Evolutionary conservation across 164 flowering plant genomes (phyloP), one percentile per base, ranked within the genome.

Genomic region (Cinnamomum chago): DNA sequence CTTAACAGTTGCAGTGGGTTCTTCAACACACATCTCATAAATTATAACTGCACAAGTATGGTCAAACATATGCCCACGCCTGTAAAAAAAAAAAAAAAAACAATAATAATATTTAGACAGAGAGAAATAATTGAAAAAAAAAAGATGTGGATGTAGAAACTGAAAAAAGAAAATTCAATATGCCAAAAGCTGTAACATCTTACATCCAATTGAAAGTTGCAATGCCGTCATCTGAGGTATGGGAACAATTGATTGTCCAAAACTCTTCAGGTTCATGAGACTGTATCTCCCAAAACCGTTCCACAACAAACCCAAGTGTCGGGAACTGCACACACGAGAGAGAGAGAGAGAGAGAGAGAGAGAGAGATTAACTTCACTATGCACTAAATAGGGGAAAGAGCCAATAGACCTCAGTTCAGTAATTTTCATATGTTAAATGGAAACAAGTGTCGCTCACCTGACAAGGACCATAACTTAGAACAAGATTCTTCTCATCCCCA

Each of bases 401-500:
- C 67, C 67, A 64, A 2, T 55, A 20, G 20, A 55, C n/a, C 17
- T 55, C 47, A 55, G 18, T 15, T 55, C 60, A 55, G 60, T 40
- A 40, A 40, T 40, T 55, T 55, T 55, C n/a, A 55, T 15, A 55
- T 15, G n/a, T 55, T 3, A 5, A 5, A 55, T 4, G n/a, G n/a
- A 3, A 17, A 20, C n/a, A 17, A 15, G n/a, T 17, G n/a, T 55
- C n/a, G 17, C 60, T 55, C n/a, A 95, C 98, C 97, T 95, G 98
- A 79, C 98, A 95, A 76, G 99, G 99, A 71, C 99, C 99, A 81
- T 95, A 95, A 82, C 98, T 95, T 58, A 95, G 78, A 76, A 95
- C 87, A 78, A 89, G 75, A 83, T 78, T 91, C 76, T 83, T 86
- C 71, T 85, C 93, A 78, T 89, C 90, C 23, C 85, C 74, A 76